Percentiles rank a stretch among this genome's conserved stretches.
These are phyloP conservation scores for Naganishia vaughanmartiniae DNA, from an alignment of 768 basidiomycete genomes.

Conservation along the genomic window DNA sequence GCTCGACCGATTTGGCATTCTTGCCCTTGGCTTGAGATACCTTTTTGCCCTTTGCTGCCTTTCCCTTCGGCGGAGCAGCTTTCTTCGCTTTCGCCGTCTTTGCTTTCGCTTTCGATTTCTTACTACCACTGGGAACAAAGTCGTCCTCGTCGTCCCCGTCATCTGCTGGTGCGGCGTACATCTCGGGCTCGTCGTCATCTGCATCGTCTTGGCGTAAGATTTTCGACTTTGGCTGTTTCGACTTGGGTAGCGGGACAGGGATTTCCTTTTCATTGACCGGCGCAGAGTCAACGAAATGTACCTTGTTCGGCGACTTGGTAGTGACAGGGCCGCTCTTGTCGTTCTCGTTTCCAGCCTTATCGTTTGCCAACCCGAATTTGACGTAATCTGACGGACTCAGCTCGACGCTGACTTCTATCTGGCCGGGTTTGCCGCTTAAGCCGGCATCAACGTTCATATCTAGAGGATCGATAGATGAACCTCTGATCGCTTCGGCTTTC, in stretches of 20 bases:
- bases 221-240: conserved; percentile 14
- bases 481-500: neutral
- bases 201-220: neutral
- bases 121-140: conserved; percentile 19
- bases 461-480: conserved; percentile 23
- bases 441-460: conserved; percentile 18
- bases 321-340: neutral
- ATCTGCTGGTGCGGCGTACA: neutral
- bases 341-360: neutral
- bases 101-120: conserved; percentile 18
- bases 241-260: neutral
- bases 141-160: conserved; percentile 28
- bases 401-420: conserved; percentile 19
- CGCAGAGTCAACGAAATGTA: neutral
- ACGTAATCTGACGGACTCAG: conserved; percentile 4
- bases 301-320: conserved; percentile 4
- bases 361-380: neutral
- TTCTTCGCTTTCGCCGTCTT: conserved; percentile 27
- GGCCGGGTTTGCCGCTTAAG: neutral
- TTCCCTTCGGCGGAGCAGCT: conserved; percentile 16
- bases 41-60: conserved; percentile 1
- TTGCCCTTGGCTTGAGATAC: conserved; percentile 18
- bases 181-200: conserved; percentile 1
- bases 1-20: neutral
- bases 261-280: neutral